Evolutionary conservation across 1,139 yeast species (phyloP).

Genomic region (Geotrichum carabidarum): DNA sequence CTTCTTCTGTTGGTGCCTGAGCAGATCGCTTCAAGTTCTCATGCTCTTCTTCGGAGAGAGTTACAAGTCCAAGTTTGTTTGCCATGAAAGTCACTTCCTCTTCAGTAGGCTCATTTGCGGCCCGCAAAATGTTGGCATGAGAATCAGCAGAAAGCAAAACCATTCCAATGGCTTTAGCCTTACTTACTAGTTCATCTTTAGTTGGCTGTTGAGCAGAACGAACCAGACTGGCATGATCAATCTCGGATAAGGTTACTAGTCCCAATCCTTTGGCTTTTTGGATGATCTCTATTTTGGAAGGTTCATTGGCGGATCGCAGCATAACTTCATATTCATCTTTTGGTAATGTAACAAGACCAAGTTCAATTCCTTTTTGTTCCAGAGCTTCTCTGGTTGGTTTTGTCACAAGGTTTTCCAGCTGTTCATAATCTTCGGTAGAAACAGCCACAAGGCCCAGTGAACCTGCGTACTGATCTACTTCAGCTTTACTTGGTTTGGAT

Average conservation of each 20-base stretch:
- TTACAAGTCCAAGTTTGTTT: constrained; percentile 24
- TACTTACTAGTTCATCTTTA: constrained; percentile 17
- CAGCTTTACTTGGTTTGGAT: constrained; percentile 19
- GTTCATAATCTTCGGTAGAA: constrained; percentile 29
- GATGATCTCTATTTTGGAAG: constrained; percentile 39
- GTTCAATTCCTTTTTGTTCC: constrained; percentile 24
- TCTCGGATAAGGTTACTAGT: constrained; percentile 25
- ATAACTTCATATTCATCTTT: constrained; percentile 27
- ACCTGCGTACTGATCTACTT: constrained; percentile 24
- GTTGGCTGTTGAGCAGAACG: constrained; percentile 33
- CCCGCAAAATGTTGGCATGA: constrained; percentile 7
- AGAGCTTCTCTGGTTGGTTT: constrained; percentile 25
- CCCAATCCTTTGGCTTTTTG: constrained; percentile 35
- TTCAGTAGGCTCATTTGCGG: constrained; percentile 17
- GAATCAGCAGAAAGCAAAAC: constrained; percentile 19
- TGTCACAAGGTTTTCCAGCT: constrained; percentile 19
- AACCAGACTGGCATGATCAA: constrained; percentile 34
- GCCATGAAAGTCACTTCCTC: constrained; percentile 37
- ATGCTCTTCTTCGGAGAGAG: constrained; percentile 19
- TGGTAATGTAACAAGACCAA: constrained; percentile 8
- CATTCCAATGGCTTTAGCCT: constrained; percentile 25
- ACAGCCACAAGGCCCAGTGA: constrained; percentile 25
- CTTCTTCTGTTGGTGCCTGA: constrained; percentile 17
- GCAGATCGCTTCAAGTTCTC: constrained; percentile 9
- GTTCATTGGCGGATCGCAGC: constrained; percentile 27